phyloP scores from a whole-genome alignment of 2,329 filamentous ascomycete genomes.

The Beauveria asiatica region DNA sequence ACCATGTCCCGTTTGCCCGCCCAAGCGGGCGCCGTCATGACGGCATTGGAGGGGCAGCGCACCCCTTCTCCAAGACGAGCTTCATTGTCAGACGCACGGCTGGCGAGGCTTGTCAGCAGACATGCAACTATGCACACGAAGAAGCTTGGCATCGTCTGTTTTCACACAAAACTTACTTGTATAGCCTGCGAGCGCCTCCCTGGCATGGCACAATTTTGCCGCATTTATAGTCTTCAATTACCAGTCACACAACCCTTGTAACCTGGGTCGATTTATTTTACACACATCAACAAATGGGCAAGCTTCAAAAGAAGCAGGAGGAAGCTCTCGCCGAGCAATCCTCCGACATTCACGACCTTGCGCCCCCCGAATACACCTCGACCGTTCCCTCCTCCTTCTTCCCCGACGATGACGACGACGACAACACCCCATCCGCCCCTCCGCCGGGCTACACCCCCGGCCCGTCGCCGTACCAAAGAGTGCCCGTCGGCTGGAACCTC shows the following conservation, averaged over 20 bases:
- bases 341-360: neutral
- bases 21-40: neutral
- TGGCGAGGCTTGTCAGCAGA: too few relatives aligned
- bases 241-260: neutral
- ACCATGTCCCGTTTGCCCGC: too few relatives aligned
- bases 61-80: neutral
- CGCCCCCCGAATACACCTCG: neutral
- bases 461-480: neutral
- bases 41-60: neutral
- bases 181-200: too few relatives aligned
- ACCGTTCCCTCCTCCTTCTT: too few relatives aligned
- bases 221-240: neutral
- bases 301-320: conserved; percentile 1
- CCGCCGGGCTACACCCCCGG: conserved; percentile 6
- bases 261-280: neutral
- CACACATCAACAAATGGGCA: conserved; percentile 1
- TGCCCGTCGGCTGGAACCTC: conserved; percentile 6
- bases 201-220: too few relatives aligned
- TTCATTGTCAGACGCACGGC: neutral
- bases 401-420: neutral
- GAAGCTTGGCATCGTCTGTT: neutral
- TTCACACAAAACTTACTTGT: neutral
- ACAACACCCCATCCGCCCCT: neutral
- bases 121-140: neutral
- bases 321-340: neutral